Percentiles rank a stretch among this genome's conserved stretches.
Conservation (phyloP, 257 asterid species). For the Solanum appendiculatum region DNA sequence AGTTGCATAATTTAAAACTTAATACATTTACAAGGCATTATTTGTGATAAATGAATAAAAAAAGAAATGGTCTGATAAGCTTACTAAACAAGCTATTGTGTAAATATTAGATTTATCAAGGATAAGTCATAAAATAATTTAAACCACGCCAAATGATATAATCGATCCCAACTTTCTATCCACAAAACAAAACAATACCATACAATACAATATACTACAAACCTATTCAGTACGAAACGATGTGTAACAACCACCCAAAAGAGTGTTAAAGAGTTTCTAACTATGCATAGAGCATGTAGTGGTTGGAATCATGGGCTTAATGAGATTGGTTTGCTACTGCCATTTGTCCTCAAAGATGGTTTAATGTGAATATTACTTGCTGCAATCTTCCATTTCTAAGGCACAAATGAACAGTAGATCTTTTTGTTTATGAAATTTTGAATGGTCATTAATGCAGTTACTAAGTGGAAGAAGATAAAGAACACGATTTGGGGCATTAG, state of each 20-base stretch:
- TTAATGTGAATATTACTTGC: neutral
- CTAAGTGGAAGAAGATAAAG: neutral
- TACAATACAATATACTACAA: neutral
- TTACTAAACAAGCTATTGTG: neutral
- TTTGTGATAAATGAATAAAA: neutral
- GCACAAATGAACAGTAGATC: neutral
- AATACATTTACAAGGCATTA: neutral
- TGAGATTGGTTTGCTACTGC: neutral
- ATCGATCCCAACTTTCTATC: neutral
- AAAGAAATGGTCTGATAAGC: neutral
- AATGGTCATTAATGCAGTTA: neutral
- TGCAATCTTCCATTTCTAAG: neutral
- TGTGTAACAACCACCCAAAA: neutral
- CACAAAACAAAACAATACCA: neutral
- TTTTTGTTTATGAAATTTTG: neutral
- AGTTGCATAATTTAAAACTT: neutral
- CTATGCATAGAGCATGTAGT: neutral
- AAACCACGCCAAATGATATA: neutral
- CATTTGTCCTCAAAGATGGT: neutral
- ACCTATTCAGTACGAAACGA: neutral
- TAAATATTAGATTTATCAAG: neutral
- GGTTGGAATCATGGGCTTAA: neutral
- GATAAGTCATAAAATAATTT: neutral
- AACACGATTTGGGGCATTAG: neutral
- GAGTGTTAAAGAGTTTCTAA: neutral